Conservation (phyloP, 768 basidiomycete species). For the Inosperma sp. region DNA sequence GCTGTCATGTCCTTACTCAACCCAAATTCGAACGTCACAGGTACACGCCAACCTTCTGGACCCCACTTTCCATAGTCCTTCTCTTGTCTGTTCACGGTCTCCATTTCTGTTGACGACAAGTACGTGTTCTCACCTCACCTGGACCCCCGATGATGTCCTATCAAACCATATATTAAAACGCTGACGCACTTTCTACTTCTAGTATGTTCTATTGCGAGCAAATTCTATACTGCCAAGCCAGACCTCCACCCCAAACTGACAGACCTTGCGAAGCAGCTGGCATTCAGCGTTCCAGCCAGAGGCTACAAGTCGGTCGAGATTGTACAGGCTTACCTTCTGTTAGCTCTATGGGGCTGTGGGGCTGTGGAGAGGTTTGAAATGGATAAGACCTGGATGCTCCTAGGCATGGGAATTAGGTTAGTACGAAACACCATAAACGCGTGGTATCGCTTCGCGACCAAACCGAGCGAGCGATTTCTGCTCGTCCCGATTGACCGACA, state of each 20-base stretch:
- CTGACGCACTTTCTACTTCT: conserved; percentile 8
- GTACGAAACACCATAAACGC: not conserved
- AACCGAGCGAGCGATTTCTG: no score
- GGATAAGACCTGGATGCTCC: conserved; percentile 86
- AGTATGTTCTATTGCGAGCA: conserved; percentile 95
- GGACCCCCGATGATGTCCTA: no score
- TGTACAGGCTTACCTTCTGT: conserved; percentile 89
- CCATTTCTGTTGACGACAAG: conserved; percentile 94
- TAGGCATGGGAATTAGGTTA: conserved; percentile 82
- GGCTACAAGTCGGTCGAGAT: conserved; percentile 95
- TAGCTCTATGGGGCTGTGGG: conserved; percentile 87
- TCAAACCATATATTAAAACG: not conserved
- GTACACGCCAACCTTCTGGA: conserved; percentile 81
- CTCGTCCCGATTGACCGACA: no score
- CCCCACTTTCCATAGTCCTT: conserved; percentile 87
- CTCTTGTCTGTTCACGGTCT: conserved; percentile 88
- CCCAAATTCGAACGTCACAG: conserved; percentile 31
- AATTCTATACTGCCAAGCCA: conserved; percentile 78
- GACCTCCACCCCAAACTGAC: conserved; percentile 78
- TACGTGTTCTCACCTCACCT: conserved; percentile 34
- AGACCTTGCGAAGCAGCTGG: conserved; percentile 81
- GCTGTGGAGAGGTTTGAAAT: conserved; percentile 96
- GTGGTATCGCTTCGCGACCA: no score
- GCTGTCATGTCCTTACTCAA: not conserved
- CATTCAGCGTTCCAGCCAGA: conserved; percentile 79